Percentiles rank a stretch among this genome's conserved stretches.
Evolutionary conservation across 1,284 basidiomycete species (phyloP).

Genomic region (Agaricales sp.): DNA sequence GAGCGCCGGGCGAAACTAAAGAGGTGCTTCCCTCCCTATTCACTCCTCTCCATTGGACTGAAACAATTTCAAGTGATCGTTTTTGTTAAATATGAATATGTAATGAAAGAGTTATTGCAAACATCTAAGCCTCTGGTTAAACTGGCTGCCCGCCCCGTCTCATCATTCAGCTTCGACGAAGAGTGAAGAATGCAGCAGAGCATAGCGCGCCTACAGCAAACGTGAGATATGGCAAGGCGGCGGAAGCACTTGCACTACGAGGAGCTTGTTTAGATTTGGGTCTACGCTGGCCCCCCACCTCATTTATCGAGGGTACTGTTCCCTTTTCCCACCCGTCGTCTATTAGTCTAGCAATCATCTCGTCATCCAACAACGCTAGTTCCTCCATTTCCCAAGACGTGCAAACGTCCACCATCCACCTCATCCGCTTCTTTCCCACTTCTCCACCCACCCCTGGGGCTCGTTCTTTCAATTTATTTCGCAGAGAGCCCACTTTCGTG

Average conservation of each 20-base stretch:
- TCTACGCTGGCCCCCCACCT: slow-evolving; percentile 25
- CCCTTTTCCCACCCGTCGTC: slow-evolving; percentile 64
- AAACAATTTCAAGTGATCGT: background rate
- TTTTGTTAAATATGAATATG: background rate
- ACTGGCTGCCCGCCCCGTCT: background rate
- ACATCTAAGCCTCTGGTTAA: background rate
- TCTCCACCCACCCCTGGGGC: slow-evolving; percentile 73
- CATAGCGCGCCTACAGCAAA: background rate
- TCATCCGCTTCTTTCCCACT: slow-evolving; percentile 74
- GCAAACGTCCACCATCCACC: slow-evolving; percentile 91
- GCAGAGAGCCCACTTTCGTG: slow-evolving; percentile 66
- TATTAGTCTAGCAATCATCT: slow-evolving; percentile 46
- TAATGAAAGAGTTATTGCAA: too few species aligned
- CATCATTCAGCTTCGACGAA: background rate
- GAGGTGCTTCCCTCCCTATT: slow-evolving; percentile 43
- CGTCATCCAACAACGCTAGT: slow-evolving; percentile 55
- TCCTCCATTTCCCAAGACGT: slow-evolving; percentile 79
- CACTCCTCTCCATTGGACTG: too few species aligned
- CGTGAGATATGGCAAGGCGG: background rate
- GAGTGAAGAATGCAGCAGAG: background rate
- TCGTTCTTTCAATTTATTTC: slow-evolving; percentile 56
- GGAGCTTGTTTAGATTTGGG: background rate
- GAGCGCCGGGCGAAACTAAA: slow-evolving; percentile 87
- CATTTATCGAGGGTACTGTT: slow-evolving; percentile 35
- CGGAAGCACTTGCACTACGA: background rate